Conservation (phyloP, 805 yeast genomes). For the Yarrowia alimentaria region DNA sequence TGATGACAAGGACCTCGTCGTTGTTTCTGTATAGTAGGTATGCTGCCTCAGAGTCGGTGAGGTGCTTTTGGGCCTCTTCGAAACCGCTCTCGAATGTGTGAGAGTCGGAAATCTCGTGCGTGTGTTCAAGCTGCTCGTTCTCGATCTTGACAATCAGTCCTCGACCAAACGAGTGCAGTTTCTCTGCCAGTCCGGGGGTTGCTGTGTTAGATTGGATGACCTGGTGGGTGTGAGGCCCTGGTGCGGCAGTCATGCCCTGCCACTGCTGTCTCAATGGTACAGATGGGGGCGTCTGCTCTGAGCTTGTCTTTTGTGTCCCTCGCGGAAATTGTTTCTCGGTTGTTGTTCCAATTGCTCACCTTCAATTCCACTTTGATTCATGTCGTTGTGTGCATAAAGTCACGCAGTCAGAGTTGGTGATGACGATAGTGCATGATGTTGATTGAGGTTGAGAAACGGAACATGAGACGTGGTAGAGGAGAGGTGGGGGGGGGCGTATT, state of each 20-base stretch:
- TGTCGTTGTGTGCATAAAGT: constrained; percentile 26
- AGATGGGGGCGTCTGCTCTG: not conserved
- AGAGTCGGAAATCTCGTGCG: constrained; percentile 37
- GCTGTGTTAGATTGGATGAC: constrained; percentile 10
- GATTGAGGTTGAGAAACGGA: too few species aligned
- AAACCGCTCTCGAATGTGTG: constrained; percentile 42
- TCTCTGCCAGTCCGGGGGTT: constrained; percentile 12
- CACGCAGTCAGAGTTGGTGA: constrained; percentile 4
- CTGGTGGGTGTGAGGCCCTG: too few species aligned
- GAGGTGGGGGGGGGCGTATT: not conserved
- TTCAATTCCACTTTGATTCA: constrained; percentile 28
- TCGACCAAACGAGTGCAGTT: constrained; percentile 35
- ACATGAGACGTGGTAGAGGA: too few species aligned
- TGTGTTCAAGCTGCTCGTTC: constrained; percentile 34
- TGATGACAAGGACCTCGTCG: constrained; percentile 48
- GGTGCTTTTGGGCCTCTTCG: constrained; percentile 37
- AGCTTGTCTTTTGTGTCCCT: too few species aligned
- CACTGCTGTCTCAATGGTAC: not conserved
- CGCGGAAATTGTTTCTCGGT: too few species aligned
- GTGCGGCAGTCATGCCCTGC: too few species aligned
- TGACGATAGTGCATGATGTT: not conserved
- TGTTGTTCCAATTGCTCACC: constrained; percentile 2
- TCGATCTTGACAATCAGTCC: constrained; percentile 44
- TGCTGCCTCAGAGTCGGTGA: constrained; percentile 46
- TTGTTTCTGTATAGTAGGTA: constrained; percentile 49